Base-by-base conservation (phyloP, 352 stramenopile species). In the Phytophthora boehmeriae region DNA sequence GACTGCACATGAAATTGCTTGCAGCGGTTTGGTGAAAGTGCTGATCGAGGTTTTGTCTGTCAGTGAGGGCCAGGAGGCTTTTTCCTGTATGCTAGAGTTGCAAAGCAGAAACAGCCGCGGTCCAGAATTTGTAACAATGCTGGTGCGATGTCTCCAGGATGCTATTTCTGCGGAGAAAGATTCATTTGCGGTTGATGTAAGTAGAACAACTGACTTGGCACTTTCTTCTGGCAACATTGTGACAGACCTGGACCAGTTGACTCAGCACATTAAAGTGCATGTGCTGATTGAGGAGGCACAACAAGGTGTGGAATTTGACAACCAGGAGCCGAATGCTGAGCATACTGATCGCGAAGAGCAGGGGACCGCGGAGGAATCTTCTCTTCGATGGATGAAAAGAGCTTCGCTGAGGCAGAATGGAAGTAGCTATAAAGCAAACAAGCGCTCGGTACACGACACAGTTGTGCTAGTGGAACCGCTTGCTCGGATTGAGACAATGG, bases 401-500 rank as follows among this genome's bases (percentile, higher is more conserved):
- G 53, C 42, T n/a, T 17, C 43, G 9, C 30, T 68, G 11, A 70
- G 63, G 43, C 50, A 27, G 17, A 61, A 59, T 58, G 59, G 49
- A 39, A 63, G 20, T 30, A 73, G 20, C 23, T 70, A 80, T 46
- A 74, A 71, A 19, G 51, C 59, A 4, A 86, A 80, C 51, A 73
- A 75, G 35, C 55, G 68, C 11, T 35, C 48, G 4, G 75, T 92
- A 1, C 79, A 89, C 27, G 78, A 91, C 22, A 89, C 84, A 0
- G 75, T 93, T 25, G 84, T 93, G 45, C 57, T 93, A 0, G 84
- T 93, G 9, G 84, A 93, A 32, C 84, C 84, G 13, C 73, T 93
- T 28, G 84, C 84, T 17, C 70, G 84, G 13, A 84, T 93, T 34
- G 81, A 90, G 43, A 91, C 84, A 27, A 90, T 93, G 47, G 81